Conservation (phyloP, 2,329 filamentous ascomycete species). For the Penicillium digitatum region DNA sequence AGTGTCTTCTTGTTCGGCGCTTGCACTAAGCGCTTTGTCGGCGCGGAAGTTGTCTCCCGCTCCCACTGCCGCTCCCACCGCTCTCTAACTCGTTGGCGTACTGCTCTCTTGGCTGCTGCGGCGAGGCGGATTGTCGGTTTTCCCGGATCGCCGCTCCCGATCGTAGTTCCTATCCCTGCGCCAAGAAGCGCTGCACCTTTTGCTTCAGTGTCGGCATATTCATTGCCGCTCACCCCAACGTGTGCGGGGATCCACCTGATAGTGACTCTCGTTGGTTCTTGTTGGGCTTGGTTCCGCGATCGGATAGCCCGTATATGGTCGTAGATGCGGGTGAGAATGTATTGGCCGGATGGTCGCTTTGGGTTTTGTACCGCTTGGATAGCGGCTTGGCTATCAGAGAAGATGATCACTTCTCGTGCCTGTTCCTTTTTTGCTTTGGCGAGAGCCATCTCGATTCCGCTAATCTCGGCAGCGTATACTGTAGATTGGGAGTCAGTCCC, state of each 20-base stretch:
- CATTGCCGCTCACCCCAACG: not conserved
- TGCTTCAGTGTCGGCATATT: not conserved
- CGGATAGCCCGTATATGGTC: not conserved
- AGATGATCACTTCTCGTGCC: not conserved
- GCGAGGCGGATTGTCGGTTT: not conserved
- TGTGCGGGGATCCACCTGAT: not conserved
- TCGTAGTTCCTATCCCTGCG: not conserved
- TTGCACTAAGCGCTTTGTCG: not conserved
- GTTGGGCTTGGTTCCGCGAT: not conserved
- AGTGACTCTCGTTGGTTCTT: not conserved
- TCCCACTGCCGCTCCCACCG: not conserved
- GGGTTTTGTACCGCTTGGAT: not conserved
- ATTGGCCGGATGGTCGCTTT: not conserved
- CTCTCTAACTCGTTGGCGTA: not conserved
- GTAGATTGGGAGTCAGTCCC: not conserved
- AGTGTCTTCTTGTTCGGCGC: conserved; percentile 1
- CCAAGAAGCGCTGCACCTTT: not conserved
- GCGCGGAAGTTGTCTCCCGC: not conserved
- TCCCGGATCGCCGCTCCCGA: not conserved
- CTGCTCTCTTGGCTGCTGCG: not conserved
- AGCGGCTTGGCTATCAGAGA: conserved; percentile 1
- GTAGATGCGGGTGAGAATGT: not conserved
- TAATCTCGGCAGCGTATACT: conserved; percentile 1
- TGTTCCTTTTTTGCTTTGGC: not conserved
- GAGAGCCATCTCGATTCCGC: not conserved